These are phyloP conservation scores for Xerocomus amazonicus DNA, from an alignment of 1,284 basidiomycete genomes.

Conservation along the genomic window DNA sequence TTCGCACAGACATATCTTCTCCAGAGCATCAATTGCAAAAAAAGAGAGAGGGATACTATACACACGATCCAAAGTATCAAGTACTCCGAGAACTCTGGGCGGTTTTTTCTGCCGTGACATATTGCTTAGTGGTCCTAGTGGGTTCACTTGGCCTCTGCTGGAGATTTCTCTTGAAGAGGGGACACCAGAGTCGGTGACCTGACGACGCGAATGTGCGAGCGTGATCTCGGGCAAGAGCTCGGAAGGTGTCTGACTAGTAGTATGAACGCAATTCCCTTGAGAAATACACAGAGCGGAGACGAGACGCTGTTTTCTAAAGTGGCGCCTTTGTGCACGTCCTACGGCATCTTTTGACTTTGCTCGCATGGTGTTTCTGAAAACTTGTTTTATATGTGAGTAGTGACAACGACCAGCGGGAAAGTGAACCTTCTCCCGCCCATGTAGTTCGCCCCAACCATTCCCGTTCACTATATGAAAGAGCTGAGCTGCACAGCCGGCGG, in stretches of 20 bases:
- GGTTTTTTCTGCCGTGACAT: constrained; percentile 8
- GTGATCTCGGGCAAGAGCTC: constrained; percentile 21
- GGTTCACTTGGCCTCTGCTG: constrained; percentile 2
- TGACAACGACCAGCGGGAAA: neutral
- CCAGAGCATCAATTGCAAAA: constrained; percentile 6
- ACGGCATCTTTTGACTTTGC: constrained; percentile 26
- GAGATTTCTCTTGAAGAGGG: neutral
- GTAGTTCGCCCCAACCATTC: constrained; percentile 32
- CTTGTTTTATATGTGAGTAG: neutral
- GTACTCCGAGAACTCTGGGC: constrained; percentile 26
- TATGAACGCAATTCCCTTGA: constrained; percentile 9
- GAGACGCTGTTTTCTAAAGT: constrained; percentile 31
- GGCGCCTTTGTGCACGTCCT: constrained; percentile 27
- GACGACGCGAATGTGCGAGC: constrained; percentile 27
- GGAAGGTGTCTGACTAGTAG: constrained; percentile 3
- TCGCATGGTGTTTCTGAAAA: constrained; percentile 21
- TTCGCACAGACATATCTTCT: constrained; percentile 25
- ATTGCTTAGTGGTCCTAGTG: neutral
- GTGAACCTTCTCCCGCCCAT: constrained; percentile 35
- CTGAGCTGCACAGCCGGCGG: too few species aligned
- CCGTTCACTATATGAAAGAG: too few species aligned
- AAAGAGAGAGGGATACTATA: constrained; percentile 4
- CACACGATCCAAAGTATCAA: constrained; percentile 30
- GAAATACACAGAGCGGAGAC: constrained; percentile 25
- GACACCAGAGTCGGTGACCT: neutral